Conservation (phyloP, 2,329 filamentous ascomycete genomes). For the Lasiodiplodia sp. region DNA sequence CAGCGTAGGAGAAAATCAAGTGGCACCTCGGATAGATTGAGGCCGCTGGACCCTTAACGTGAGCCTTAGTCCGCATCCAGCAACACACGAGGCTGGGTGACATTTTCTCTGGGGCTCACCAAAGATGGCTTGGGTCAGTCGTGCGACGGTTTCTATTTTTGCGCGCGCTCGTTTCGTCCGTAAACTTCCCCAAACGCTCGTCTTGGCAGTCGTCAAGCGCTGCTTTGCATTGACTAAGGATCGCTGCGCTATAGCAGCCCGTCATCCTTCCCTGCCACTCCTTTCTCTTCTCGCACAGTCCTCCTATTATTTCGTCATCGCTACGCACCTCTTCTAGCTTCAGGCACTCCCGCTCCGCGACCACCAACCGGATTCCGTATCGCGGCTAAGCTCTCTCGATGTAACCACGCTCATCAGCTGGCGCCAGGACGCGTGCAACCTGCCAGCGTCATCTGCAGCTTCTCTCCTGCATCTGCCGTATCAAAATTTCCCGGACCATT, state of each 20-base stretch:
- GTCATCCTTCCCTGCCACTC: conserved; percentile 2
- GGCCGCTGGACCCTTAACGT: conserved; percentile 17
- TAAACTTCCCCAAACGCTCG: neutral
- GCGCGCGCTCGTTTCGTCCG: neutral
- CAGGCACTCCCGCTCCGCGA: conserved; percentile 23
- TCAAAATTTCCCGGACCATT: conserved; percentile 1
- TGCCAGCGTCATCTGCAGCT: conserved; percentile 19
- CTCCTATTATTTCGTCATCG: conserved; percentile 16
- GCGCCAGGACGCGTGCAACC: neutral
- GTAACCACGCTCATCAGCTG: conserved; percentile 20
- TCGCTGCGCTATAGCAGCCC: conserved; percentile 18
- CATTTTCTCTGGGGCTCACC: conserved; percentile 7
- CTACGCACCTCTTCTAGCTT: conserved; percentile 13
- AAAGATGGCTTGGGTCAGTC: conserved; percentile 17
- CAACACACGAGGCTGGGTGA: conserved; percentile 5
- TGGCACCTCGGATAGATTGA: conserved; percentile 20
- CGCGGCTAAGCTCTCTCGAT: conserved; percentile 21
- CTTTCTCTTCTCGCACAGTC: neutral
- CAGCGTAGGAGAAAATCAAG: conserved; percentile 8
- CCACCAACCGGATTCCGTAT: conserved; percentile 19
- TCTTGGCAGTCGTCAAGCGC: conserved; percentile 19
- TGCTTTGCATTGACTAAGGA: neutral
- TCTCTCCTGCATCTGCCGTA: conserved; percentile 1
- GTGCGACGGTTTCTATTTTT: conserved; percentile 26
- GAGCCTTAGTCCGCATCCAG: conserved; percentile 10